These are phyloP conservation scores for Pezicula radicicola DNA, from an alignment of 2,329 filamentous ascomycete genomes.

Conservation along the genomic window DNA sequence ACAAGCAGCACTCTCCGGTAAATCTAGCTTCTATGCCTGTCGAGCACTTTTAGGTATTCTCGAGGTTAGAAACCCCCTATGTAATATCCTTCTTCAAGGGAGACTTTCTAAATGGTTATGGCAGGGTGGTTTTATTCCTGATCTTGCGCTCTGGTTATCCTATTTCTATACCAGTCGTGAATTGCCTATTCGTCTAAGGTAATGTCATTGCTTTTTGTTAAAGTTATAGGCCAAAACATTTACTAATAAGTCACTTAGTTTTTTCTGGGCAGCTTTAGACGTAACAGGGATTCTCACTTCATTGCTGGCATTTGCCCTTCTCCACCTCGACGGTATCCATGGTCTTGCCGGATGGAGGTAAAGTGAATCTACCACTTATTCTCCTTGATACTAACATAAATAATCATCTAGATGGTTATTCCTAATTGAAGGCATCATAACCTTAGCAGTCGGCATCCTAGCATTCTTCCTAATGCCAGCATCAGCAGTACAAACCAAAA, in stretches of 20 bases:
- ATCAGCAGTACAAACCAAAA: conserved; percentile 57
- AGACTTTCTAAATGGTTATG: background rate
- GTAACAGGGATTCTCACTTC: conserved; percentile 28
- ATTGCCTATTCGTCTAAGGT: conserved; percentile 57
- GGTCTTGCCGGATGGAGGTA: conserved; percentile 49
- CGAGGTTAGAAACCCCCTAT: conserved; percentile 29
- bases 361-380: background rate
- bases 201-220: no score
- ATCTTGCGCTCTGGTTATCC: conserved; percentile 62
- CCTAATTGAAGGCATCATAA: conserved; percentile 53
- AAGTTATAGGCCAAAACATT: background rate
- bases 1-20: conserved; percentile 41
- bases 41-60: conserved; percentile 31
- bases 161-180: conserved; percentile 74
- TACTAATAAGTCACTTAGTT: conserved; percentile 28
- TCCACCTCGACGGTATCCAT: conserved; percentile 45
- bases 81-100: background rate
- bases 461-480: conserved; percentile 56
- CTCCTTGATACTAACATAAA: background rate
- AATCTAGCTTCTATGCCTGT: conserved; percentile 37
- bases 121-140: conserved; percentile 56
- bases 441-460: conserved; percentile 48
- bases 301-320: conserved; percentile 56
- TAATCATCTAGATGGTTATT: conserved; percentile 42
- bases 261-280: conserved; percentile 67